Base-by-base conservation (phyloP, 2,329 filamentous ascomycete genomes). In the Hypoxylon sp. region DNA sequence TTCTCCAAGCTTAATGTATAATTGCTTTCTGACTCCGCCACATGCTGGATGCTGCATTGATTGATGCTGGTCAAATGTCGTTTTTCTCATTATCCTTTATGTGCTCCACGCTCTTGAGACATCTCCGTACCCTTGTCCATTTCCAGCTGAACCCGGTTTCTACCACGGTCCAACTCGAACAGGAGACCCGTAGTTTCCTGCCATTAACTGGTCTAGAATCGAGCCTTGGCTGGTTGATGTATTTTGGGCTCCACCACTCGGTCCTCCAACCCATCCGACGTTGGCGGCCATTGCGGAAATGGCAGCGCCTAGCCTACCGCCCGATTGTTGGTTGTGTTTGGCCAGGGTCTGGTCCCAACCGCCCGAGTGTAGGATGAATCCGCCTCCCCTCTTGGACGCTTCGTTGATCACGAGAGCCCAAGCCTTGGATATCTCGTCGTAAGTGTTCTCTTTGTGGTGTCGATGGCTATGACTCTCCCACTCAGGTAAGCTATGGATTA, bases 351-450 rank as follows among this genome's bases (percentile, higher is more conserved):
- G 90, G 75, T 98, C 95, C 96, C 96, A 99, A 65, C 93, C 93
- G 58, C 92, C 94, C 50, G 93, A 93, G 75, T 97, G 93, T 71
- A 99, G 78, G 71, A 93, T 90, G 75, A 98, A 96, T 34, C 96
- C 96, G 28, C 93, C 94, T 10, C 93, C 95, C 72, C 92, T 88
- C 83, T 98, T 98, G 21, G 92, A 90, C 1, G 94, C 93, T 80
- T 99, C 96, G 67, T 90, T 91, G 73, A 99, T 92, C 53, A 97
- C 95, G 72, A 97, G 80, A 14, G 93, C 90, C 96, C 96, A 99
- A 1, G 96, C 96, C 75, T 91, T 93, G 25, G 93, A 91, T 70
- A 99, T 94, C 77, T 98, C 96, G 75, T 99, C 95, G 77, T 99
- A 99, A 5, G 95, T 94, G 70, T 93, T 93, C 72, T 97, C 91